Evolutionary conservation across 192 early-diverging fungal species (phyloP).

Genomic region (Coemansia sp.): DNA sequence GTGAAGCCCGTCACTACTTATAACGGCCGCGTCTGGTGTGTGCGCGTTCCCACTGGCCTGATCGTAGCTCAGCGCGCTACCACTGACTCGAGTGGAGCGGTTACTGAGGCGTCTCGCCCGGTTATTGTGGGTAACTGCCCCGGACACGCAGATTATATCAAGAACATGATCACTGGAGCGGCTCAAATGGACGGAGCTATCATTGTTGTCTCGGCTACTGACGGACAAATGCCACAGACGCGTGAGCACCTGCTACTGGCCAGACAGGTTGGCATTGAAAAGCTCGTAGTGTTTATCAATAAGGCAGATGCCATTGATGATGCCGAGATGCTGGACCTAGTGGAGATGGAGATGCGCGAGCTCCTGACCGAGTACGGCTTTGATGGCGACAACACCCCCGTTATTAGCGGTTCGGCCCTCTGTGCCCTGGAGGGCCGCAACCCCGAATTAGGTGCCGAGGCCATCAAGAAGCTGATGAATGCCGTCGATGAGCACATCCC

Average conservation of each 20-base stretch:
- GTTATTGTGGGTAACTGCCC: conserved; percentile 63
- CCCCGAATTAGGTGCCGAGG: conserved; percentile 86
- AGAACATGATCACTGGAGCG: conserved; percentile 98
- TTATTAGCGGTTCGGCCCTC: conserved; percentile 90
- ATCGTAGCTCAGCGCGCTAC: too few species aligned
- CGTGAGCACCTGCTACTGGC: conserved; percentile 97
- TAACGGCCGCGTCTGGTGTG: too few species aligned
- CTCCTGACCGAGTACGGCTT: conserved; percentile 87
- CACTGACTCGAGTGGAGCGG: conserved; percentile 22
- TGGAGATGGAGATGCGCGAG: conserved; percentile 99
- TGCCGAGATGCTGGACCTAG: conserved; percentile 95
- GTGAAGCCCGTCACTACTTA: too few species aligned
- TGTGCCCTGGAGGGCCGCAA: conserved; percentile 91
- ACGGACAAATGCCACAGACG: conserved; percentile 98
- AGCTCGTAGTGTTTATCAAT: conserved; percentile 97
- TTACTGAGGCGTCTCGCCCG: conserved; percentile 36
- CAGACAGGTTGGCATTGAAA: conserved; percentile 90
- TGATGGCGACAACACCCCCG: conserved; percentile 86
- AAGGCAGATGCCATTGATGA: conserved; percentile 98
- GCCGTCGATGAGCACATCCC: conserved; percentile 92
- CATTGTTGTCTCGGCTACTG: conserved; percentile 96
- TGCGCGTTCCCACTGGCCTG: too few species aligned
- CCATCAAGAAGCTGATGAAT: conserved; percentile 88
- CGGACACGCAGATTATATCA: conserved; percentile 99
- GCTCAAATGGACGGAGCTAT: conserved; percentile 98